Conservation (phyloP, 2,329 filamentous ascomycete genomes). For the Talaromyces sp. region DNA sequence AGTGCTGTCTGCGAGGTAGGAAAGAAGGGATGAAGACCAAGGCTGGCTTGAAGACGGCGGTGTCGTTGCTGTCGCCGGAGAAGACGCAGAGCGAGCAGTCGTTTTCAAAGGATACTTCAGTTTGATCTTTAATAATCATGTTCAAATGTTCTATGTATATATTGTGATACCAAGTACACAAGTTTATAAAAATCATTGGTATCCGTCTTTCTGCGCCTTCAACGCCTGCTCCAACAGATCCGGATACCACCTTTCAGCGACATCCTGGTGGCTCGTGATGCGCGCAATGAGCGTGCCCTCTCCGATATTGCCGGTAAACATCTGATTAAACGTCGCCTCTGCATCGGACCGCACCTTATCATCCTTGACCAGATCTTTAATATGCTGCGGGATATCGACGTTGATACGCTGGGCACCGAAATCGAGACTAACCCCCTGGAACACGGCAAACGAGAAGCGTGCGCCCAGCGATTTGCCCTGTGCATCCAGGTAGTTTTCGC, state of each 20-base stretch:
- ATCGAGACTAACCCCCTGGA: constrained; percentile 30
- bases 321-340: constrained; percentile 30
- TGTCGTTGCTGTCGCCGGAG: not conserved
- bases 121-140: not conserved
- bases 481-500: constrained; percentile 21
- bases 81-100: not conserved
- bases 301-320: constrained; percentile 25
- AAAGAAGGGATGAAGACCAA: not conserved
- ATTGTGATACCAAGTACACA: not conserved
- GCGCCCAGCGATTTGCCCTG: constrained; percentile 21
- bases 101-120: not conserved
- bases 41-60: constrained; percentile 1
- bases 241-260: constrained; percentile 31
- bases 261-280: constrained; percentile 32
- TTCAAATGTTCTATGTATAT: not conserved
- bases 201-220: constrained; percentile 18
- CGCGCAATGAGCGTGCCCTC: constrained; percentile 30
- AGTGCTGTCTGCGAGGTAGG: not conserved
- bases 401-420: constrained; percentile 23
- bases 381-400: constrained; percentile 24
- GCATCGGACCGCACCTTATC: constrained; percentile 30
- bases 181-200: not conserved
- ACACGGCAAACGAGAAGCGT: constrained; percentile 31
- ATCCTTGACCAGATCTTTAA: constrained; percentile 24
- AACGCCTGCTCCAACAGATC: constrained; percentile 25